Evolutionary conservation across 306 rosid genomes (phyloP).

Genomic region (Lathyrus aphaca): DNA sequence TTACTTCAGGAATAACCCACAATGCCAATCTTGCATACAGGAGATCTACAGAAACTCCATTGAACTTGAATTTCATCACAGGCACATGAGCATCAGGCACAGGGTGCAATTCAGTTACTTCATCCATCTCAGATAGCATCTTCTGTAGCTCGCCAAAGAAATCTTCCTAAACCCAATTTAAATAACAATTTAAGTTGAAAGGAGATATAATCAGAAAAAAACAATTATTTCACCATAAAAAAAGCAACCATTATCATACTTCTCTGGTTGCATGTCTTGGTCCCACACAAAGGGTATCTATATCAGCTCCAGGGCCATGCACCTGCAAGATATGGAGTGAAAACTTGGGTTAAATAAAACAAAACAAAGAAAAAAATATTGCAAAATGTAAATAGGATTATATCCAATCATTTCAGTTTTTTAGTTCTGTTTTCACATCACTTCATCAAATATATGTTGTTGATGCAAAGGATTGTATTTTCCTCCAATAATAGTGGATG

Average conservation of each 20-base stretch:
- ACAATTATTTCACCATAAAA: slow-evolving; percentile 22
- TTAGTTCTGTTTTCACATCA: not conserved
- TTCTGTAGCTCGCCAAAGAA: slow-evolving; percentile 84
- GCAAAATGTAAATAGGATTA: slow-evolving; percentile 1
- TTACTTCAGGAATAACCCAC: slow-evolving; percentile 97
- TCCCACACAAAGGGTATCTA: slow-evolving; percentile 96
- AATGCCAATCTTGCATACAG: slow-evolving; percentile 86
- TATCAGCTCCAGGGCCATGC: slow-evolving; percentile 98
- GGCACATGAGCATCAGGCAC: slow-evolving; percentile 99
- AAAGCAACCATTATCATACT: slow-evolving; percentile 49
- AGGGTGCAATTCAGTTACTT: slow-evolving; percentile 90
- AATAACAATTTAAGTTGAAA: slow-evolving; percentile 37
- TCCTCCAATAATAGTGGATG: too few relatives aligned
- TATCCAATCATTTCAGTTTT: slow-evolving; percentile 22
- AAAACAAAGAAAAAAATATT: not conserved
- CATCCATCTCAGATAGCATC: slow-evolving; percentile 86
- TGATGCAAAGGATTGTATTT: too few relatives aligned
- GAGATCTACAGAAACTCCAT: slow-evolving; percentile 88
- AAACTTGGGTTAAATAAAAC: not conserved
- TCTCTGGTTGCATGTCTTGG: slow-evolving; percentile 96
- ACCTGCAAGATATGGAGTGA: slow-evolving; percentile 57
- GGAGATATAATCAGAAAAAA: slow-evolving; percentile 10
- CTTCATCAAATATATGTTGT: not conserved
- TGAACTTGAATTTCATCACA: slow-evolving; percentile 75
- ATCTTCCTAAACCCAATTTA: slow-evolving; percentile 68